Conservation (phyloP, 768 basidiomycete genomes). For the Leccinum boreale region DNA sequence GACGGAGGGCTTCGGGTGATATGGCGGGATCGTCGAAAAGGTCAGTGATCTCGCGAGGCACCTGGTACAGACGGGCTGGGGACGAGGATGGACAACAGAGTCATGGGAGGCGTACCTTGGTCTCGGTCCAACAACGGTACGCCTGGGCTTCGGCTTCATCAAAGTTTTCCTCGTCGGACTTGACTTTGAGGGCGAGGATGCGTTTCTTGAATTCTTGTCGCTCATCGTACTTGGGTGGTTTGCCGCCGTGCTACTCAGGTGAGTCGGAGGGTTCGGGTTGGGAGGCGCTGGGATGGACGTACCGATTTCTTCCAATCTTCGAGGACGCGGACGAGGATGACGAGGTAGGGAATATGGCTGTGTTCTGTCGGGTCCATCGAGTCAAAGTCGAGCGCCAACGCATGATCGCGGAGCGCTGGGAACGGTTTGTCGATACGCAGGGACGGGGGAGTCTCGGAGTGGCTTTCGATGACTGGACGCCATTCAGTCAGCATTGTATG, state of each 20-base stretch:
- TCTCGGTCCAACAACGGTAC: constrained; percentile 71
- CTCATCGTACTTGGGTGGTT: constrained; percentile 53
- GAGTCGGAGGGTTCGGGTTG: not conserved
- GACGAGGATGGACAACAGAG: not conserved
- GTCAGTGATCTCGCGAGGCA: constrained; percentile 63
- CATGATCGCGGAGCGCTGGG: constrained; percentile 72
- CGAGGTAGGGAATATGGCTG: constrained; percentile 84
- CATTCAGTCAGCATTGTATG: not conserved
- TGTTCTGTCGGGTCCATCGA: constrained; percentile 87
- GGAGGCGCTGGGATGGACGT: constrained; percentile 23
- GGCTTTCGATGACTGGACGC: constrained; percentile 77
- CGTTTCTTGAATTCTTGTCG: constrained; percentile 73
- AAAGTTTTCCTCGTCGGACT: constrained; percentile 93
- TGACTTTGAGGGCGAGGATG: constrained; percentile 62
- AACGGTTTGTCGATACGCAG: constrained; percentile 90
- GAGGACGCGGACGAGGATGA: constrained; percentile 80
- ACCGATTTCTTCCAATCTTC: constrained; percentile 82
- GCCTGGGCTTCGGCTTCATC: constrained; percentile 91
- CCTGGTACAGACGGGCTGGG: constrained; percentile 26
- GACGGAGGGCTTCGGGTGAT: constrained; percentile 35
- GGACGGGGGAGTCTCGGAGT: constrained; percentile 70
- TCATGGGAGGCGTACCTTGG: constrained; percentile 34
- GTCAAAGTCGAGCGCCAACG: constrained; percentile 66
- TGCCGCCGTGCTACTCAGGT: constrained; percentile 58
- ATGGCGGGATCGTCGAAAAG: constrained; percentile 65